Evolutionary conservation across 768 basidiomycete species (phyloP), one percentile per base, ranked within the genome.

Genomic region (Pulveroboletus sp.): DNA sequence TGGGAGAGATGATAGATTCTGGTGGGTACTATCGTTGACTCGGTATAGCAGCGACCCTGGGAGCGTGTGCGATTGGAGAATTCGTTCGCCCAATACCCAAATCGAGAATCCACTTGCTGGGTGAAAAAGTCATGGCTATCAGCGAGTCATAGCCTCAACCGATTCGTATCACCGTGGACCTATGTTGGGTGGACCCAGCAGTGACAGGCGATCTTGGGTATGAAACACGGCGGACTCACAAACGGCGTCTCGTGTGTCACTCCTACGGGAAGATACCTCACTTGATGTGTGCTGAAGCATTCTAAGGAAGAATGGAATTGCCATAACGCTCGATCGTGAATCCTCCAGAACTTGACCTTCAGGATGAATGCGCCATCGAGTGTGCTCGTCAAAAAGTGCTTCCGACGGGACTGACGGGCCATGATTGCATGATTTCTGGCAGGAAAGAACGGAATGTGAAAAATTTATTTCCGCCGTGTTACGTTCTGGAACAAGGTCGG

Each of bases 101-200:
- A 49, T 50, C 8, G 40, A 47, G 36, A 36, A 58, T 18, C 3
- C 45, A 46, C 47, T 32, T 52, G 37, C 43, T 36, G 18, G 39
- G 42, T 45, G 32, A 38, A 35, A 38, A 42, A 39, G 4, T 6
- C 10, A 37, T 47, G 39, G 26, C 41, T 41, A 32, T 60, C 46
- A 44, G 26, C 24, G 35, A 35, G 43, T 28, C 62, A 64, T 54
- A 54, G 54, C 60, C 60, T 57, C 39, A 17, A 42, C 36, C 24
- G 53, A 54, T 50, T 35, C n/a, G 47, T 49, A 41, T 43, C 44
- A 18, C 49, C 36, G 31, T 37, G 46, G 53, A 33, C 9, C 39
- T 48, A 21, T 17, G n/a, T 24, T 49, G 48, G n/a, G 44, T 38
- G 8, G 37, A 51, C 54, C 28, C 43, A 26, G 40, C n/a, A 36